Evolutionary conservation across 768 basidiomycete species (phyloP).

Genomic region (Mycena indigotica): DNA sequence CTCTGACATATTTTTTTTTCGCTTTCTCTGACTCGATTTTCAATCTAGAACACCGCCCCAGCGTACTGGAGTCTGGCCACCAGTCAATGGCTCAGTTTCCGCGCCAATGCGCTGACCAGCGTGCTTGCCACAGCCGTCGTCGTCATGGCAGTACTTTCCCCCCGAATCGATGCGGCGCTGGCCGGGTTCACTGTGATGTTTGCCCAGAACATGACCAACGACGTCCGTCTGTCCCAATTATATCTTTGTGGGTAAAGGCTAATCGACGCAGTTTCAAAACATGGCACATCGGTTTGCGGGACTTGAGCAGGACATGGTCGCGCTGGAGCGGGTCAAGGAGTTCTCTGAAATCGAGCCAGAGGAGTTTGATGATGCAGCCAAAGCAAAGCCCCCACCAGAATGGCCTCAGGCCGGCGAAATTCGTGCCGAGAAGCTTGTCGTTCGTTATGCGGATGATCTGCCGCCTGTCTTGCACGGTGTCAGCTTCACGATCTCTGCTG

Average conservation of each 20-base stretch:
- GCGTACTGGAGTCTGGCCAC: conserved; percentile 34
- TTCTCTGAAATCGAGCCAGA: conserved; percentile 62
- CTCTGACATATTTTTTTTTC: background rate
- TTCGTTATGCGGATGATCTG: conserved; percentile 38
- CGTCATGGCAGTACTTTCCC: conserved; percentile 50
- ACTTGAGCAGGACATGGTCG: conserved; percentile 70
- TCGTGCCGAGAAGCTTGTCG: background rate
- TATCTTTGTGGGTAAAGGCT: background rate
- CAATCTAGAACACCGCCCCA: background rate
- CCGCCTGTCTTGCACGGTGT: conserved; percentile 66
- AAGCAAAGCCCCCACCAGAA: conserved; percentile 52
- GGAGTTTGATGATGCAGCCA: conserved; percentile 58
- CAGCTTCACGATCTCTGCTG: conserved; percentile 54
- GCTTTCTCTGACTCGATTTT: background rate
- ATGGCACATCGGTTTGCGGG: conserved; percentile 61
- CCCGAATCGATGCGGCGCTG: conserved; percentile 57
- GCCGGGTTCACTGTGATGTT: conserved; percentile 70
- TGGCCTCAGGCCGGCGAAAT: conserved; percentile 26
- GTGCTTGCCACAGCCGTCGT: conserved; percentile 60
- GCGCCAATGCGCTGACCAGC: conserved; percentile 63
- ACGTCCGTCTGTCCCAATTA: conserved; percentile 43
- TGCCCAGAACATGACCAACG: conserved; percentile 53
- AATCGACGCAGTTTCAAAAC: background rate
- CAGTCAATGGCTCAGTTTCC: conserved; percentile 65
- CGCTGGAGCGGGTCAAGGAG: conserved; percentile 68